Base-by-base conservation (phyloP, 371 early-diverging fungal genomes). In the Cokeromyces recurvatus region DNA sequence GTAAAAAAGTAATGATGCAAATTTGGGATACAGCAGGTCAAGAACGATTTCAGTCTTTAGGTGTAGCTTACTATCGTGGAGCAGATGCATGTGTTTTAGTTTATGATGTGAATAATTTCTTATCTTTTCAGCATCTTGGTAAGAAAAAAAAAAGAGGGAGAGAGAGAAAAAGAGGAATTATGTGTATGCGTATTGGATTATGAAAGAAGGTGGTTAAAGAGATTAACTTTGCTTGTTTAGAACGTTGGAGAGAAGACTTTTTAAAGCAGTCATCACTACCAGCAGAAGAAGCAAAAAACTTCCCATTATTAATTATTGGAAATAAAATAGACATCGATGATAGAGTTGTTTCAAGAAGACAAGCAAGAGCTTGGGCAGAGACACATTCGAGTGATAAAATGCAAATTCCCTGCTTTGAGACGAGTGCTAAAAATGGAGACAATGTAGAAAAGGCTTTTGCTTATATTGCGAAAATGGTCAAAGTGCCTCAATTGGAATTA, bases 61-160 rank as follows among this genome's bases (percentile, higher is more conserved):
- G 97, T 32, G 95, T 93, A 31, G 90, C 89, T 11, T 97, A 94
- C 62, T 98, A 97, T 66, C 85, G 97, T 47, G 97, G 97, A 31
- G 97, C 98, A 21, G 97, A 99, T 74, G 97, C 96, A 66, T 97
- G 98, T 62, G 88, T 96, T 29, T 77, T 99, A 16, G 91, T 93
- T 27, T 97, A 89, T 59, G 98, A 98, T 55, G 92, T 98, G 40
- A 95, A 88, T 54, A 92, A 93, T 60, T 81, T 77, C 36, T 86
- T 89, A 56, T 85, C 89, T 41, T 98, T 98, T 64, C 94, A 95
- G 54, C 87, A 89, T 48, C 76, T 98, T 59, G 93, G 93, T 66
- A 34, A 47, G 23, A n/a, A n/a, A 20, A 3, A 17, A 11, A 10
- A 25, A n/a, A n/a, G n/a, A n/a, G n/a, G n/a, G n/a, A n/a, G n/a